Conservation (phyloP, 1,284 basidiomycete species). For the Melampsora americana region DNA sequence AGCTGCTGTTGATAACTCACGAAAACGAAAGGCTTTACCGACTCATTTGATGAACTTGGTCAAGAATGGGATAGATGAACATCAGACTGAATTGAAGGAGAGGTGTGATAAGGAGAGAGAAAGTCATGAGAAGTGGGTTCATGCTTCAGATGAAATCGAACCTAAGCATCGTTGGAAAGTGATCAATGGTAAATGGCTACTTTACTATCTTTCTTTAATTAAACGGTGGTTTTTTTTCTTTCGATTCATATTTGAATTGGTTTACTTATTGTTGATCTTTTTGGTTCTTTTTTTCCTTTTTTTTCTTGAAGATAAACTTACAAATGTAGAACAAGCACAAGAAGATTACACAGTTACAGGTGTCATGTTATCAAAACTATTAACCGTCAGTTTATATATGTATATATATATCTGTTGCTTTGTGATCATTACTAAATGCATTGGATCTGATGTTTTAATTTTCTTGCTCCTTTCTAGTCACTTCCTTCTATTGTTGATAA, state of each 20-base stretch:
- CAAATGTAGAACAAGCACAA: constrained; percentile 17
- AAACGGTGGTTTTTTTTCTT: neutral
- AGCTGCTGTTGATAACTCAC: constrained; percentile 33
- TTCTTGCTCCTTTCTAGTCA: too few relatives aligned
- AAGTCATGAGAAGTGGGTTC: constrained; percentile 1
- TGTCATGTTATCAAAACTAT: constrained; percentile 1
- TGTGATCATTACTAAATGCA: too few relatives aligned
- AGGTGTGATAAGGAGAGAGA: neutral
- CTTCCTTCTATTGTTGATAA: too few relatives aligned
- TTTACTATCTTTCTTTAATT: neutral
- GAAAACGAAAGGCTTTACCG: constrained; percentile 31
- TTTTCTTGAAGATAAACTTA: neutral
- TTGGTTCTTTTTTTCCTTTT: neutral
- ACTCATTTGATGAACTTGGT: constrained; percentile 13
- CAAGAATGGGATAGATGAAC: constrained; percentile 5
- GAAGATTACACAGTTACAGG: constrained; percentile 11
- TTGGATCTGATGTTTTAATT: too few relatives aligned
- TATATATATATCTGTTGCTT: too few relatives aligned
- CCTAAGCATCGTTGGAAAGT: constrained; percentile 27
- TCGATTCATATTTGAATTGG: neutral
- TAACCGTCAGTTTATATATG: constrained; percentile 21
- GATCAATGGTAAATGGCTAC: constrained; percentile 15
- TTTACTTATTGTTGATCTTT: neutral
- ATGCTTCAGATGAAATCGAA: neutral
- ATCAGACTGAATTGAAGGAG: neutral